Base-by-base conservation (phyloP, 2,329 filamentous ascomycete species). In the Domatiomyces globalis region DNA sequence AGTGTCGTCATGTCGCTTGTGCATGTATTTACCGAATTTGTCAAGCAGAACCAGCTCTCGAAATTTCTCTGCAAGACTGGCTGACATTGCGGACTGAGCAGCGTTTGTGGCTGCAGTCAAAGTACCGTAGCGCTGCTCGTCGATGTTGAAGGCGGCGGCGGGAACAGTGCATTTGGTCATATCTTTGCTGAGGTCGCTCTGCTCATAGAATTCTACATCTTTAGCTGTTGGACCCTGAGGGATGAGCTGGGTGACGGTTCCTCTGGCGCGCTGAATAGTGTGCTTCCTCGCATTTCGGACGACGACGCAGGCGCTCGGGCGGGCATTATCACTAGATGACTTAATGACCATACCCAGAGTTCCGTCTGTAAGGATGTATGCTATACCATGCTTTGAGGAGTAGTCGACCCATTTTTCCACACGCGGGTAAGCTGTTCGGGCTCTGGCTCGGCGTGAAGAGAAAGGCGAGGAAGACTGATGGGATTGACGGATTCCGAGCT, bases 371-470 rank as follows among this genome's bases (percentile, higher is more conserved):
- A 75, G 57, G 6, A 74, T 70, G 55, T 75, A 75, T 5, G 71
- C 72, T 46, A 75, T 73, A 9, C 72, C 72, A 53, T 74, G 73
- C 46, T 71, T 68, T 52, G 73, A 73, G 6, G 72, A 73, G 56
- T 75, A 75, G 55, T 75, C 72, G 18, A 75, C 72, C 72, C 72
- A 75, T 62, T 74, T 75, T 47, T 73, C 70, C 4, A 75, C 72
- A 51, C 73, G 70, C 2, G 71, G 62, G 49, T 73, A 70, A 2
- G 65, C 66, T 29, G 52, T 54, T 18, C 45, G 22, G 17, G 47
- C 29, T 39, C 20, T 39, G 6, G 20, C 15, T 39, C 47, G 25
- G 8, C 47, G 47, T 5, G 43, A 45, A 22, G 50, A 47, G 18
- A 46, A 39, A 12, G 27, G 27, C 18, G 46, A 5, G 15, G 36